Base-by-base conservation (phyloP, 2,329 filamentous ascomycete genomes). In the Ascocoryne sarcoides region DNA sequence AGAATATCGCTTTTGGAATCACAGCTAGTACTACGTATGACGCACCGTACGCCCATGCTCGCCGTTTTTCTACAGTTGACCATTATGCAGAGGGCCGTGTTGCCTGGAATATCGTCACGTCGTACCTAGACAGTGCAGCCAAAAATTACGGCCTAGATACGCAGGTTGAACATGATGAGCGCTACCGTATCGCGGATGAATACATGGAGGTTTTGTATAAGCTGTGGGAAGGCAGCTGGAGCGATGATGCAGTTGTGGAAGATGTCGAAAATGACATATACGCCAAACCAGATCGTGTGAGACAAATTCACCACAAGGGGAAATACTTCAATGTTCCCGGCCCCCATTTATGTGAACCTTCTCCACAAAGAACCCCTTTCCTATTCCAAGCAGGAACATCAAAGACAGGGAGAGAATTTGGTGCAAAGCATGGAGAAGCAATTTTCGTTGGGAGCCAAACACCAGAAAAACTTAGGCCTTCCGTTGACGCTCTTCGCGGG, bases 131-230 rank as follows among this genome's bases (percentile, higher is more conserved):
- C 5, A 69, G 63, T n/a, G n/a, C n/a, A n/a, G n/a, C n/a, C n/a
- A n/a, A n/a, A n/a, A n/a, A n/a, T n/a, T n/a, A n/a, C n/a, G n/a
- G n/a, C n/a, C n/a, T n/a, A n/a, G n/a, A n/a, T n/a, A n/a, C n/a
- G n/a, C n/a, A n/a, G n/a, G n/a, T n/a, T n/a, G n/a, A n/a, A n/a
- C 81, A 84, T 52, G 79, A 84, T 46, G 76, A 77, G 48, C 68
- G 76, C 37, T 84, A 84, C 47, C 68, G 64, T 5, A 68, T 73
- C 19, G 79, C 70, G 17, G 76, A 76, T 51, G 81, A 76, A 60
- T 84, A 76, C 59, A 65, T 78, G 58, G 64, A 71, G 46, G 76
- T 80, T 21, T 69, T 76, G 51, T 75, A 82, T 62, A 83, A 40
- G 19, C 42, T 50, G 1, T 45, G 36, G 36, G 40, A 50, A 40